phyloP scores from a whole-genome alignment of 2,329 filamentous ascomycete species.

The Neonectria punicea region DNA sequence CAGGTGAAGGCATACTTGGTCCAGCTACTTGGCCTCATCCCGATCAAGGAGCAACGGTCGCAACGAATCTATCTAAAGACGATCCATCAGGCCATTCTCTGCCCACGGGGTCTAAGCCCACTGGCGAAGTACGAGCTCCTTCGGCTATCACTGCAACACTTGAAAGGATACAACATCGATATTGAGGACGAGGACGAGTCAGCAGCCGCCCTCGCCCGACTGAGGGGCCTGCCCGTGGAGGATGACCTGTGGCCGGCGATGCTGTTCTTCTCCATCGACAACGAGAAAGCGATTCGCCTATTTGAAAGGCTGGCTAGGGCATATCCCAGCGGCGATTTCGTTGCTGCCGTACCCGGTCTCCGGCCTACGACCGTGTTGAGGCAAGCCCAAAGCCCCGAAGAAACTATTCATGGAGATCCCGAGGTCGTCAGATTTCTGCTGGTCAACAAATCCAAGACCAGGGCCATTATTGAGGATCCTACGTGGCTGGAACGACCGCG shows the following conservation, averaged over 20 bases:
- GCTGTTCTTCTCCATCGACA: constrained; percentile 30
- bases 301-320: constrained; percentile 31
- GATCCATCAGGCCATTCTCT: neutral
- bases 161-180: constrained; percentile 32
- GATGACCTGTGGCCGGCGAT: constrained; percentile 25
- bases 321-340: constrained; percentile 31
- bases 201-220: constrained; percentile 3
- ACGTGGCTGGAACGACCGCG: constrained; percentile 30
- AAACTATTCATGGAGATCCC: constrained; percentile 22
- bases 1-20: constrained; percentile 9
- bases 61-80: neutral
- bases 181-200: constrained; percentile 32
- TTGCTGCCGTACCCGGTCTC: neutral
- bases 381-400: constrained; percentile 17
- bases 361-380: constrained; percentile 10
- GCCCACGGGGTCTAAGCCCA: neutral
- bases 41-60: neutral
- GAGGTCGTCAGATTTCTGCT: constrained; percentile 28
- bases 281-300: constrained; percentile 20
- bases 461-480: neutral
- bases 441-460: constrained; percentile 19
- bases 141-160: constrained; percentile 35
- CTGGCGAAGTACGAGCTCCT: constrained; percentile 37
- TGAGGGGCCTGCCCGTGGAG: constrained; percentile 3
- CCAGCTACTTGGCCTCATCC: constrained; percentile 20